Conservation (phyloP, 345 rosid genomes). For the Populus ilicifolia region DNA sequence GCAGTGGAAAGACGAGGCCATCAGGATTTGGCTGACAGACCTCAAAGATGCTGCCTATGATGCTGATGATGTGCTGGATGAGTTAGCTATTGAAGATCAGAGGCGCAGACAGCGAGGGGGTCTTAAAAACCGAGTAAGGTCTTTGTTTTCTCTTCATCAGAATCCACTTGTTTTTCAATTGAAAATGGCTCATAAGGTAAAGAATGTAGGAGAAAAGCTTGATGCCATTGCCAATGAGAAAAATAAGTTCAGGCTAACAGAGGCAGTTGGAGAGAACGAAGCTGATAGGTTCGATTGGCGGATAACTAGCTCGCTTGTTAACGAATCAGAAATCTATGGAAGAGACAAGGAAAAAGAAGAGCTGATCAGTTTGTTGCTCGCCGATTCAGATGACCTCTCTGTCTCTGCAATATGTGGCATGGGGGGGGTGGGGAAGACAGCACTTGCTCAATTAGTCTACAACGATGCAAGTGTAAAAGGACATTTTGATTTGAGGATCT, state of each 20-base stretch:
- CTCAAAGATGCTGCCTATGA: not conserved
- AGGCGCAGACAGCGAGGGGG: not conserved
- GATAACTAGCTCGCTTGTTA: not conserved
- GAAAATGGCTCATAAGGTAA: not conserved
- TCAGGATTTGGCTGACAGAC: not conserved
- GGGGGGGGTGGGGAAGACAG: not conserved
- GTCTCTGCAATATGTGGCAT: slow-evolving; percentile 1
- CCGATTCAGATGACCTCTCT: not conserved
- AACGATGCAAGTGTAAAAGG: not conserved
- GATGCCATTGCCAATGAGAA: not conserved
- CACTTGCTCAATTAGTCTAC: slow-evolving; percentile 6
- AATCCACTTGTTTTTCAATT: not conserved
- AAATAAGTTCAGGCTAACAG: not conserved
- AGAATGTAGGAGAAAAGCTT: not conserved
- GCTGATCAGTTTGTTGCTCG: not conserved
- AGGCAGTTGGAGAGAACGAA: not conserved
- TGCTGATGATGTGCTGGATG: not conserved
- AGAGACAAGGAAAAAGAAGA: not conserved
- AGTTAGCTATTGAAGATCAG: not conserved
- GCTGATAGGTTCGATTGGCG: not conserved
- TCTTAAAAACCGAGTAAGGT: not conserved
- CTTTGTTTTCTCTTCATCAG: not conserved
- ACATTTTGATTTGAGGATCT: not conserved
- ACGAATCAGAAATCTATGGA: not conserved
- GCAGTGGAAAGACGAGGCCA: not conserved